These are phyloP conservation scores for Penicillium sp. DNA, from an alignment of 2,329 filamentous ascomycete species.

Conservation along the genomic window DNA sequence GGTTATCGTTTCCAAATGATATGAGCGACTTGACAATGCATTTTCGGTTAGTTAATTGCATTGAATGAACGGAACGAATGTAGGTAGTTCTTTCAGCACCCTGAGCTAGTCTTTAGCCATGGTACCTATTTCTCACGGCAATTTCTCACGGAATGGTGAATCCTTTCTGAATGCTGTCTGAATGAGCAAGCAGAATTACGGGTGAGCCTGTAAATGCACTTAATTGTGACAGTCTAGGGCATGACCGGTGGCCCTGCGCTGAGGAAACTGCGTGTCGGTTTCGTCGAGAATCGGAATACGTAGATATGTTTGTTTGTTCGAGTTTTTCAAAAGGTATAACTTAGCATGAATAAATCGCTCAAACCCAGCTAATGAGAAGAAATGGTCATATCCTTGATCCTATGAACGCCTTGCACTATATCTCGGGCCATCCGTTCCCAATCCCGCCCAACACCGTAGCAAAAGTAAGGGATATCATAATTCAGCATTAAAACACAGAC, in stretches of 20 bases:
- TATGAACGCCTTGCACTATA: not conserved
- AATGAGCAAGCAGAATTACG: too few species aligned
- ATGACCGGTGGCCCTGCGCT: too few species aligned
- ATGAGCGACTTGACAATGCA: not conserved
- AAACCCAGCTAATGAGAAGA: not conserved
- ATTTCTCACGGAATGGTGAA: too few species aligned
- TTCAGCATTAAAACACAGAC: slow-evolving; percentile 31
- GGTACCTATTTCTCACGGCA: too few species aligned
- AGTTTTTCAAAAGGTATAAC: too few species aligned
- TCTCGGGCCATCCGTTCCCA: not conserved
- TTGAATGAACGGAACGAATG: not conserved
- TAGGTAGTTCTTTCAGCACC: not conserved
- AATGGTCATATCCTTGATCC: not conserved
- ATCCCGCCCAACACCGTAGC: not conserved
- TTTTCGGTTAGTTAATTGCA: not conserved
- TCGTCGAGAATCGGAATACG: too few species aligned
- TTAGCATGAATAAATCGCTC: not conserved
- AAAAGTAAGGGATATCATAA: slow-evolving; percentile 2
- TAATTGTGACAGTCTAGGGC: not conserved
- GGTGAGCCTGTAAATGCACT: too few species aligned
- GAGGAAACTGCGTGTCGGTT: too few species aligned
- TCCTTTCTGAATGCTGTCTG: too few species aligned
- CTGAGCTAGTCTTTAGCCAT: too few species aligned
- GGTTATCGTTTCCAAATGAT: not conserved
- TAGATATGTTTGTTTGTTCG: too few species aligned